A percentile compares a stretch with the other conserved stretches of the same genome.
Conservation (phyloP, 2,329 filamentous ascomycete genomes). For the Calonectria montana region DNA sequence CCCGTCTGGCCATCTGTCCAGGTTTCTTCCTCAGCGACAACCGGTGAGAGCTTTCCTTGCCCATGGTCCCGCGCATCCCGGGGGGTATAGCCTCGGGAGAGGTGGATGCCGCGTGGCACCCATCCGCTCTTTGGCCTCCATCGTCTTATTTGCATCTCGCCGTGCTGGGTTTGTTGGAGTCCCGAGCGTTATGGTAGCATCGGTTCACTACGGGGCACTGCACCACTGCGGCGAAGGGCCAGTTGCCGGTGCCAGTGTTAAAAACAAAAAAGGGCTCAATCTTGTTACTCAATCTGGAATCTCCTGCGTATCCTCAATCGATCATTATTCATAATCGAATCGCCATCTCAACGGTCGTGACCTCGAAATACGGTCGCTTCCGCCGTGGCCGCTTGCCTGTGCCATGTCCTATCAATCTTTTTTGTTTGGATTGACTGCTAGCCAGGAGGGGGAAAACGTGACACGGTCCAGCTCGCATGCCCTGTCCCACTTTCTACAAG, state of each 20-base stretch:
- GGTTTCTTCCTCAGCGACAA: background rate
- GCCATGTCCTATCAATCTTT: background rate
- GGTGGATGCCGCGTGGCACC: conserved; percentile 1
- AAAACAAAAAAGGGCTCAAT: background rate
- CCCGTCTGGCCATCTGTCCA: background rate
- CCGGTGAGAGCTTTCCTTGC: background rate
- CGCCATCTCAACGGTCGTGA: background rate
- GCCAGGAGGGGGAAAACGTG: background rate
- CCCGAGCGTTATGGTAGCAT: background rate
- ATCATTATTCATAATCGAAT: conserved; percentile 3
- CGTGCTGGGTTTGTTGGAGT: background rate
- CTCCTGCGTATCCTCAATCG: background rate
- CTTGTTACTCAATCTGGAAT: conserved; percentile 2
- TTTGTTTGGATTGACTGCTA: background rate
- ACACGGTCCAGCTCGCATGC: background rate
- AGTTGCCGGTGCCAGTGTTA: background rate
- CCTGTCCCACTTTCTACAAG: background rate
- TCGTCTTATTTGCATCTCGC: background rate
- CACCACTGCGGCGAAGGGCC: background rate
- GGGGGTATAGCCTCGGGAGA: background rate
- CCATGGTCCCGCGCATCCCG: background rate
- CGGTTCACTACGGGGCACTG: background rate
- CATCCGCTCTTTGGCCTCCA: background rate
- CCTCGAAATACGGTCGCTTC: background rate
- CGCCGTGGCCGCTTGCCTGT: background rate